A percentile compares a stretch with the other conserved stretches of the same genome.
phyloP scores from a whole-genome alignment of 768 basidiomycete genomes.

The Fomitopsis pulvina region DNA sequence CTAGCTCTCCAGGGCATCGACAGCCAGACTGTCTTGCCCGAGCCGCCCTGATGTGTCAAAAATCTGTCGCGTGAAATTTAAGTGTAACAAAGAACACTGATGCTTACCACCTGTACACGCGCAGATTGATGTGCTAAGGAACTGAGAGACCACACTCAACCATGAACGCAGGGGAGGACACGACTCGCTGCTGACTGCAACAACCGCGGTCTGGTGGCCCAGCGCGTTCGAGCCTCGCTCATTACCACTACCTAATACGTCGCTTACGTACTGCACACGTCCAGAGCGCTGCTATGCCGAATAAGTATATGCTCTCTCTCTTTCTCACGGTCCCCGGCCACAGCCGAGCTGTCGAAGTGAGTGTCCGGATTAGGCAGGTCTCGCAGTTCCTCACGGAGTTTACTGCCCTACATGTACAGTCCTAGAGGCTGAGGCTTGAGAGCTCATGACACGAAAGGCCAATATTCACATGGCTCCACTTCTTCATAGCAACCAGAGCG shows the following conservation, averaged over 20 bases:
- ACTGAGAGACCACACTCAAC: not conserved
- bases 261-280: too few relatives aligned
- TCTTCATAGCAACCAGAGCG: too few relatives aligned
- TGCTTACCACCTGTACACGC: slow-evolving; percentile 14
- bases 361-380: not conserved
- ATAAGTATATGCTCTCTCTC: too few relatives aligned
- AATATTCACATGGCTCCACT: too few relatives aligned
- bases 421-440: too few relatives aligned
- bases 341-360: not conserved
- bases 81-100: not conserved
- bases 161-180: not conserved
- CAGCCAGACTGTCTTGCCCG: slow-evolving; percentile 38
- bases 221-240: too few relatives aligned
- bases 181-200: not conserved
- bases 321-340: not conserved
- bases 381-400: not conserved
- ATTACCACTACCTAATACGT: too few relatives aligned
- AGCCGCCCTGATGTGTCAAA: slow-evolving; percentile 29
- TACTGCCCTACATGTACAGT: not conserved
- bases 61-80: slow-evolving; percentile 2
- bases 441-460: too few relatives aligned
- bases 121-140: slow-evolving; percentile 11
- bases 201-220: too few relatives aligned
- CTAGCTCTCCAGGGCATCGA: slow-evolving; percentile 69
- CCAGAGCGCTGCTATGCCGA: too few relatives aligned